Base-by-base conservation (phyloP, 176 grass and related monocot genomes). In the Ensete ventricosum region DNA sequence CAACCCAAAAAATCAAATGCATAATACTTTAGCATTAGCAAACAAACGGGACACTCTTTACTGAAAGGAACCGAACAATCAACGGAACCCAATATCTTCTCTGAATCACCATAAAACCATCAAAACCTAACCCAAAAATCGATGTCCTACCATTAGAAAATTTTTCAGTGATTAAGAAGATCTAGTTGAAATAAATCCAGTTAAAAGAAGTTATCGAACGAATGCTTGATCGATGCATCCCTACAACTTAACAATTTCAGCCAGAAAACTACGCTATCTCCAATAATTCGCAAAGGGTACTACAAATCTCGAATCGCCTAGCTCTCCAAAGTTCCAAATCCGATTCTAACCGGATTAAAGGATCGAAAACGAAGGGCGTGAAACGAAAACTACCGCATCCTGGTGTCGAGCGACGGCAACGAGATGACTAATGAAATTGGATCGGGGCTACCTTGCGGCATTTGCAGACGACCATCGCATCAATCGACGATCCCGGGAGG, bases 391-490 rank as follows among this genome's bases (percentile, higher is more conserved):
- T 64, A 21, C 50, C 19, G 16, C 51, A 58, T 55, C 43, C 2
- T 57, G 29, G 17, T 71, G 23, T 26, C 34, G 17, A 9, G 43
- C 19, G 19, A 82, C 53, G 24, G 7, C 55, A 43, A 69, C 43
- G 14, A 55, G 4, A 55, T 24, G 8, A 22, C 60, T 16, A 65
- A 26, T 21, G 34, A 63, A 53, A 64, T 58, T 16, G 34, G 80
- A 84, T 74, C 60, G 55, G 9, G 26, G 77, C 17, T 84, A 99
- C 95, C 95, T 99, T 99, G 88, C 90, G 90, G 82, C 90, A 99
- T 91, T 89, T 99, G 84, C 95, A 99, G 64, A 99, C 95, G 81
- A 99, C 95, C 95, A 99, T 99, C 62, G 80, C 80, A 62, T 62
- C 54, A 13, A 73, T 29, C 55, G 20, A 20, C 27, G 2, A 80